Percentiles rank a stretch among this genome's conserved stretches.
Conservation (phyloP, 208 protist species). For the Leptomonas pyrrhocoris region DNA sequence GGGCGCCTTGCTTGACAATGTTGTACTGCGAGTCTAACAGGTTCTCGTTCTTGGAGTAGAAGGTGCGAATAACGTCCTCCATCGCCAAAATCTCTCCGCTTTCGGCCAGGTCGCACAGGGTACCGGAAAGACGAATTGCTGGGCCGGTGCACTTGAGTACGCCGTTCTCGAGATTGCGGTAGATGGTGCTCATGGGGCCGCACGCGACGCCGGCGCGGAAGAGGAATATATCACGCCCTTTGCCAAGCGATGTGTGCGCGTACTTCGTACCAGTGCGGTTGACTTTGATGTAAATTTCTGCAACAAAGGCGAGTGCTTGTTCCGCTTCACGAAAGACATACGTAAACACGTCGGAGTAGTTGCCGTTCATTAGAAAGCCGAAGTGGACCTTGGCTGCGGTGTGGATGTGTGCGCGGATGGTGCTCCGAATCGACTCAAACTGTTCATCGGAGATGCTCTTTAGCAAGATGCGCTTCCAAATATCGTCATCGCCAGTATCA, state of each 20-base stretch:
- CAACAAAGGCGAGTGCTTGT: slow-evolving; percentile 75
- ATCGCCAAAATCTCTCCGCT: slow-evolving; percentile 79
- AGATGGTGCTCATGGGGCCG: slow-evolving; percentile 68
- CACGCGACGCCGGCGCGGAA: slow-evolving; percentile 71
- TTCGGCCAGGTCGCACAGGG: slow-evolving; percentile 67
- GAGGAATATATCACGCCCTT: slow-evolving; percentile 52
- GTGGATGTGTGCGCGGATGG: slow-evolving; percentile 52
- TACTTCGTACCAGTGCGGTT: slow-evolving; percentile 78
- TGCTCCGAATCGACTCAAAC: slow-evolving; percentile 50
- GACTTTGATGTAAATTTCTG: slow-evolving; percentile 74
- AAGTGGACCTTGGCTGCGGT: slow-evolving; percentile 60
- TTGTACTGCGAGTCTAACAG: slow-evolving; percentile 81
- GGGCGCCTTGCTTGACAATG: slow-evolving; percentile 59
- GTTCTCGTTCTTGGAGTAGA: slow-evolving; percentile 72
- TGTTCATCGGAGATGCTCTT: slow-evolving; percentile 51
- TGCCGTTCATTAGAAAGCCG: slow-evolving; percentile 85
- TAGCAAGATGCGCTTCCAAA: slow-evolving; percentile 54
- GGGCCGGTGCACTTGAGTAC: slow-evolving; percentile 72
- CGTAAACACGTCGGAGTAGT: slow-evolving; percentile 76
- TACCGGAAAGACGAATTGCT: slow-evolving; percentile 70
- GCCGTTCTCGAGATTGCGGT: slow-evolving; percentile 55
- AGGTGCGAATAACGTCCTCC: slow-evolving; percentile 73
- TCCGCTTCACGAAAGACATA: slow-evolving; percentile 85
- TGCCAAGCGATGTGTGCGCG: slow-evolving; percentile 36
- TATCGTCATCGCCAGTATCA: slow-evolving; percentile 66